phyloP scores from a whole-genome alignment of 768 basidiomycete genomes.

The Mycena sanguinolenta region DNA sequence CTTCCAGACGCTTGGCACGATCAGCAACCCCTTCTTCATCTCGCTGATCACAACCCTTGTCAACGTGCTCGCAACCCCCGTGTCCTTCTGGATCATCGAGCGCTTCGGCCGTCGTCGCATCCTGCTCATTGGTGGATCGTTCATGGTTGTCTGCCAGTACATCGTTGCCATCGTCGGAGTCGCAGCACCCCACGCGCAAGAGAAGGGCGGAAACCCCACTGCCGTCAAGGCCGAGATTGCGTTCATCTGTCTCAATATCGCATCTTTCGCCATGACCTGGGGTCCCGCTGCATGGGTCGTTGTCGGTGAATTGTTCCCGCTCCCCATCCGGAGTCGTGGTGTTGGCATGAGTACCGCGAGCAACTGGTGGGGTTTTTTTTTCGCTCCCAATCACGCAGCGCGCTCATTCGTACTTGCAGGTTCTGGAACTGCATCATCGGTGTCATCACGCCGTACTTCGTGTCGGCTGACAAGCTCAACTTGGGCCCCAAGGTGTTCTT shows the following conservation, averaged over 20 bases:
- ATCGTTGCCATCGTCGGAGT: conserved; percentile 10
- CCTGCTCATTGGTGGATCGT: neutral
- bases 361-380: conserved; percentile 5
- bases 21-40: conserved; percentile 71
- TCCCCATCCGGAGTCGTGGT: conserved; percentile 8
- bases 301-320: conserved; percentile 17
- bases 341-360: conserved; percentile 9
- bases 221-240: conserved; percentile 11
- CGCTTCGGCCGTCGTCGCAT: conserved; percentile 12
- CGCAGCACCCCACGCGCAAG: neutral
- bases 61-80: conserved; percentile 83
- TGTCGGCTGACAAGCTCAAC: conserved; percentile 7
- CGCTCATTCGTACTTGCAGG: neutral
- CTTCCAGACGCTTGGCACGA: conserved; percentile 69
- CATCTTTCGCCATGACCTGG: conserved; percentile 4
- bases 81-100: conserved; percentile 57
- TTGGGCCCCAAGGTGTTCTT: conserved; percentile 19
- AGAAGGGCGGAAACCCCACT: neutral
- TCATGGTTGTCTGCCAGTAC: conserved; percentile 16
- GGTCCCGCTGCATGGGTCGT: conserved; percentile 16
- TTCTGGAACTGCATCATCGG: conserved; percentile 24
- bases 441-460: conserved; percentile 20
- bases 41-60: conserved; percentile 80
- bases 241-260: conserved; percentile 13
- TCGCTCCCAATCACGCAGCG: too few relatives aligned